These are phyloP conservation scores for Trametes gibbosa DNA, from an alignment of 768 basidiomycete genomes.

Conservation along the genomic window DNA sequence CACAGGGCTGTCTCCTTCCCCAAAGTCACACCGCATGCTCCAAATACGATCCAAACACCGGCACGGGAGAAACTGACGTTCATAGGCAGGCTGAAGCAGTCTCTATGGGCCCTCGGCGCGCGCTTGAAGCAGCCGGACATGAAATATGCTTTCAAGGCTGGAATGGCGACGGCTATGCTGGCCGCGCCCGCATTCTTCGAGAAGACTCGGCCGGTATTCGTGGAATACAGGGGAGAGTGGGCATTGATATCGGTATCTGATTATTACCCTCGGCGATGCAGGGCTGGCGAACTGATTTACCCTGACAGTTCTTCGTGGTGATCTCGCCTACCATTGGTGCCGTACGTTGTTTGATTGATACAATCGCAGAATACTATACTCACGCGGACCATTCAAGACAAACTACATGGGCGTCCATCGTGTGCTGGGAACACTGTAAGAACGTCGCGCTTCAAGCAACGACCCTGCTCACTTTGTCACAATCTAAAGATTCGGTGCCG, in stretches of 20 bases:
- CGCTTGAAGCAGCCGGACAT: constrained; percentile 69
- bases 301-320: constrained; percentile 75
- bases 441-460: constrained; percentile 4
- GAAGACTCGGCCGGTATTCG: constrained; percentile 69
- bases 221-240: constrained; percentile 91
- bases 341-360: constrained; percentile 38
- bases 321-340: constrained; percentile 88
- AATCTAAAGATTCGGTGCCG: constrained; percentile 70
- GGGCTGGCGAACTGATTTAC: not conserved
- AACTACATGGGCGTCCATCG: constrained; percentile 85
- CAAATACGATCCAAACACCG: constrained; percentile 83
- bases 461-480: constrained; percentile 3
- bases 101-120: constrained; percentile 68
- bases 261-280: not conserved
- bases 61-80: constrained; percentile 54
- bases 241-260: constrained; percentile 80
- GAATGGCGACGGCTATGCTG: constrained; percentile 77
- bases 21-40: constrained; percentile 76
- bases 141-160: constrained; percentile 87
- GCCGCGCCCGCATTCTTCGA: constrained; percentile 89
- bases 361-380: constrained; percentile 8
- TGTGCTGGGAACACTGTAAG: constrained; percentile 80
- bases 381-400: constrained; percentile 47
- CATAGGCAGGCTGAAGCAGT: constrained; percentile 62
- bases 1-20: constrained; percentile 70